A percentile compares a stretch with the other conserved stretches of the same genome.
These are phyloP conservation scores for Cardiosporidium cionae DNA, from an alignment of 169 alveolate species.

Conservation along the genomic window DNA sequence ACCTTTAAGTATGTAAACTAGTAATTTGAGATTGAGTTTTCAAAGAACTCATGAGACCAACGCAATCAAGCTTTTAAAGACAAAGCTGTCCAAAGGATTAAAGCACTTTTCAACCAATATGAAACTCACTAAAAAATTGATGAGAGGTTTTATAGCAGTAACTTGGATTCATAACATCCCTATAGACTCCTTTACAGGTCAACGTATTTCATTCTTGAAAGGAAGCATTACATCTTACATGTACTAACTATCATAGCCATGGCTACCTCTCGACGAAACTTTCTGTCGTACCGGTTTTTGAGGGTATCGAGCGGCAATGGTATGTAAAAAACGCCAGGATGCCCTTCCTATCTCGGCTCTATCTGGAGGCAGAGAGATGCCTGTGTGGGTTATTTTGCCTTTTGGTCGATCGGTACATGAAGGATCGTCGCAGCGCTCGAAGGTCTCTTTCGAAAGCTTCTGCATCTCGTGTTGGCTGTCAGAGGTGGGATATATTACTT, in stretches of 20 bases:
- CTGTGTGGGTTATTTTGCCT: too few species aligned
- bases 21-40: too few species aligned
- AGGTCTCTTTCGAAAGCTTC: too few species aligned
- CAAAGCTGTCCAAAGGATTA: too few species aligned
- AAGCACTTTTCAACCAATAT: too few species aligned
- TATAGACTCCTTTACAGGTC: background rate
- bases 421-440: background rate
- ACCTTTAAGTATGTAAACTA: too few species aligned
- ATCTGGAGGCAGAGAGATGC: slow-evolving; percentile 64
- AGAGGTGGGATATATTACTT: too few species aligned
- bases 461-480: too few species aligned
- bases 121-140: background rate
- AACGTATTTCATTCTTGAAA: background rate
- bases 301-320: slow-evolving; percentile 66
- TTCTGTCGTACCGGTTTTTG: slow-evolving; percentile 44
- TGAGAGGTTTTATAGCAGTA: background rate
- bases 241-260: background rate
- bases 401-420: background rate
- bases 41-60: too few species aligned
- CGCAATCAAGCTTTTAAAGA: too few species aligned
- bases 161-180: background rate
- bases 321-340: slow-evolving; percentile 62
- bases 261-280: background rate
- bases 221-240: background rate
- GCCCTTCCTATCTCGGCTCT: slow-evolving; percentile 68